Conservation (phyloP, 2,329 filamentous ascomycete species). For the Talaromyces rugulosus region DNA sequence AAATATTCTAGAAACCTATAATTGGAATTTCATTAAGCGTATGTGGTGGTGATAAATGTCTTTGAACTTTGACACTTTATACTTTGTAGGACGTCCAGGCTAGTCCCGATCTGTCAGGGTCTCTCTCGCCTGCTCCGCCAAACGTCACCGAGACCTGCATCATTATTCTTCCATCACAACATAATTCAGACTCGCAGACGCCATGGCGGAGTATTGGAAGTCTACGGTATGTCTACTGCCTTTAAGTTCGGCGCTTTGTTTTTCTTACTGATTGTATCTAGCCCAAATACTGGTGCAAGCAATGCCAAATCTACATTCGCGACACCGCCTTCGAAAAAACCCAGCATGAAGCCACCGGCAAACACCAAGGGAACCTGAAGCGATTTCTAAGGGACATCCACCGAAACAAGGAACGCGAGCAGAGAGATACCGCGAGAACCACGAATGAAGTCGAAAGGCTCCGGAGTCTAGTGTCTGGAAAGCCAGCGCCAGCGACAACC, state of each 20-base stretch:
- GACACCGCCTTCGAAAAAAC: conserved; percentile 86
- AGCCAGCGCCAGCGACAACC: conserved; percentile 20
- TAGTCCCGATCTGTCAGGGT: conserved; percentile 5
- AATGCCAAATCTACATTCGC: conserved; percentile 84
- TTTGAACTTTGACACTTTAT: not conserved
- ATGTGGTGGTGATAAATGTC: not conserved
- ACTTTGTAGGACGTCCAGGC: not conserved
- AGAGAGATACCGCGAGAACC: conserved; percentile 76
- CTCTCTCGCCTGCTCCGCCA: not conserved
- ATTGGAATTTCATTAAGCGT: not conserved
- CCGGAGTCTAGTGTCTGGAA: conserved; percentile 65
- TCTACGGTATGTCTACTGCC: conserved; percentile 59
- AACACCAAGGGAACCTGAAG: conserved; percentile 81
- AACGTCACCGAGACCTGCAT: not conserved
- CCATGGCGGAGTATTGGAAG: conserved; percentile 98
- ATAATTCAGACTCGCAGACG: not conserved
- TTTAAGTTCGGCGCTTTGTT: not conserved
- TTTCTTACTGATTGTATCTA: conserved; percentile 29
- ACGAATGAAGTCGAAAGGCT: conserved; percentile 81
- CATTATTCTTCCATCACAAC: not conserved
- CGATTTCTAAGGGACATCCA: conserved; percentile 87
- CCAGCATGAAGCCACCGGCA: conserved; percentile 83
- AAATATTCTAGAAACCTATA: conserved; percentile 31
- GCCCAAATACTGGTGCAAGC: conserved; percentile 97
- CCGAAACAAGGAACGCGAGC: conserved; percentile 73